These are phyloP conservation scores for Glebionis coronaria DNA, from an alignment of 129 eudicot species.

Conservation along the genomic window DNA sequence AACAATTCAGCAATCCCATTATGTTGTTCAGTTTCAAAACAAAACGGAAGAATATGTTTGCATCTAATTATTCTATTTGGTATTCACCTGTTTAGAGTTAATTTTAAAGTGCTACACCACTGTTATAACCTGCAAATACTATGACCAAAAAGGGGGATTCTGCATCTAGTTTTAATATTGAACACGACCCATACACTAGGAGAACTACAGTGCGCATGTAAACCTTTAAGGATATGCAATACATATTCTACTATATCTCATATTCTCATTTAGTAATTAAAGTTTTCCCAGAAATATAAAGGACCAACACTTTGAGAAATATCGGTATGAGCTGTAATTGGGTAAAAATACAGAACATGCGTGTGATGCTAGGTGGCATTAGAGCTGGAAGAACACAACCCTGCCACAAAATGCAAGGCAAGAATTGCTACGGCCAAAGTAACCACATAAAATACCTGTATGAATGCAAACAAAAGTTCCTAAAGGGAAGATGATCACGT, in stretches of 20 bases:
- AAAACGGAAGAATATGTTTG: slow-evolving; percentile 52
- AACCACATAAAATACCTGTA: slow-evolving; percentile 3
- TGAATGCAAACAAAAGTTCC: neutral
- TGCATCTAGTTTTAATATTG: too few species aligned
- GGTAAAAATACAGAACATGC: slow-evolving; percentile 20
- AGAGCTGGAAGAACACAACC: slow-evolving; percentile 10
- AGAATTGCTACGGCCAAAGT: slow-evolving; percentile 13
- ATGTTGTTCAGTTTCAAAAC: slow-evolving; percentile 73
- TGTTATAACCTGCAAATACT: too few species aligned
- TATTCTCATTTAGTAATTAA: slow-evolving; percentile 8
- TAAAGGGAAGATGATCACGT: slow-evolving; percentile 9
- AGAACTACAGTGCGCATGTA: too few species aligned
- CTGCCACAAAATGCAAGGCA: slow-evolving; percentile 21
- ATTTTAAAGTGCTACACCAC: too few species aligned
- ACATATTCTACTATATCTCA: too few species aligned
- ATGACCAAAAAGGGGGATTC: too few species aligned
- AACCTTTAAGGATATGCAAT: too few species aligned
- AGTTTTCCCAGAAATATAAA: neutral
- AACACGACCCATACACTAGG: too few species aligned
- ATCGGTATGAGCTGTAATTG: slow-evolving; percentile 20
- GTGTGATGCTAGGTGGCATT: slow-evolving; percentile 5
- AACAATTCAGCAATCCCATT: slow-evolving; percentile 71
- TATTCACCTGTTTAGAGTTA: too few species aligned
- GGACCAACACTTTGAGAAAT: neutral
- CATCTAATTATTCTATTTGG: too few species aligned